These are phyloP conservation scores for Macadamia tetraphylla DNA, from an alignment of 164 flowering plant genomes.

Conservation along the genomic window DNA sequence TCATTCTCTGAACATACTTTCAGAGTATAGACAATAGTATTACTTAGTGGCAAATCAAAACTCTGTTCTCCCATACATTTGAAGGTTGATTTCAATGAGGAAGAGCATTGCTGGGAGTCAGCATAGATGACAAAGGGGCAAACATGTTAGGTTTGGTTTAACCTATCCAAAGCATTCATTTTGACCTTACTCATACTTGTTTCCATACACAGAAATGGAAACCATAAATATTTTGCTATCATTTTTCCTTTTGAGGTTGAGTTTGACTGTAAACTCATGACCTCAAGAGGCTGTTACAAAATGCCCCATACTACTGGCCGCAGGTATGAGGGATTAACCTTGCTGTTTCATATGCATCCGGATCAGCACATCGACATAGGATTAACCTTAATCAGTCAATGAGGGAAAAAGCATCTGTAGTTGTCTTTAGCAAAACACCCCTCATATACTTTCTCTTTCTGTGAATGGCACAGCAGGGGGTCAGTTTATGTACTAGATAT, in stretches of 20 bases:
- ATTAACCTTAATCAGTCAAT: no score
- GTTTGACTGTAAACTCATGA: background rate
- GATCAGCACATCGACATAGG: background rate
- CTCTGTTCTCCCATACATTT: slow-evolving; percentile 27
- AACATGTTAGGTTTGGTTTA: background rate
- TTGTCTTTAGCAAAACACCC: no score
- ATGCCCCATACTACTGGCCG: no score
- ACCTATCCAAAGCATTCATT: background rate
- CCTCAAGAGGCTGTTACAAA: no score
- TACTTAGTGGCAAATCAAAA: slow-evolving; percentile 12
- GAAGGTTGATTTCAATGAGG: slow-evolving; percentile 37
- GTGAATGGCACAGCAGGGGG: no score
- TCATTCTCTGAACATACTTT: slow-evolving; percentile 25
- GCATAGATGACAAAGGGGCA: background rate
- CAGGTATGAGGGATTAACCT: no score
- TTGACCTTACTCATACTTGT: background rate
- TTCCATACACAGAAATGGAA: no score
- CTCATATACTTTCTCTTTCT: no score
- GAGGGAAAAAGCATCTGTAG: no score
- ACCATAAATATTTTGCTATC: no score
- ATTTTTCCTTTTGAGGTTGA: background rate
- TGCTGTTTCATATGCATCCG: background rate
- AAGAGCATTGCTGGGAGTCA: background rate
- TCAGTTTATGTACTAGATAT: no score
- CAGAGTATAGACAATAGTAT: slow-evolving; percentile 30